Base-by-base conservation (phyloP, 768 basidiomycete species). In the Tulasnella sp. region DNA sequence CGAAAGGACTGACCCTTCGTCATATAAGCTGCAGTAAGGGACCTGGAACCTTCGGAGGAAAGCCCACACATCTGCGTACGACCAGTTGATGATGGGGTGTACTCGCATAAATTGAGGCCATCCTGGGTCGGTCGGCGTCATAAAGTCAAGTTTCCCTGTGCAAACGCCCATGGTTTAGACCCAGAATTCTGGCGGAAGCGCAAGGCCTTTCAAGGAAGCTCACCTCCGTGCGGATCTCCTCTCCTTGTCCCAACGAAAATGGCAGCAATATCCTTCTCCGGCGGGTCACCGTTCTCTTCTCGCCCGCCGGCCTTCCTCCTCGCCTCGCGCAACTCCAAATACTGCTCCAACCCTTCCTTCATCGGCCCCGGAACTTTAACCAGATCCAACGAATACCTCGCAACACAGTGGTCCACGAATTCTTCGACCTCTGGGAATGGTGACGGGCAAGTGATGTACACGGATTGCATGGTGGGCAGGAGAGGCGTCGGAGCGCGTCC, bases 51-150 rank as follows among this genome's bases (percentile, higher is more conserved):
- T 83, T 22, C 89, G 86, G 64, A 99, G 85, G 84, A 96, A 99
- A 2, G 85, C 84, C 97, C 97, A 99, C 5, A 99, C 89, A 78
- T 96, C 90, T 12, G 83, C 82, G 83, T 99, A 99, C 0, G 89
- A 86, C 97, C 97, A 99, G 81, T 98, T 91, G 76, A 99, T 93
- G 80, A 99, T 92, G 0, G 97, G 97, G 81, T 99, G 96, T 25
- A 99, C 88, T 25, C 97, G 90, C 81, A 94, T 91, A 79, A 95
- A 95, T 5, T 82, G 80, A 8, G 97, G 97, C 97, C 97, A 99
- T 74, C 87, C 91, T 0, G 88, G 84, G 83, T 99, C 97, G 5
- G 96, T 97, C 82, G 89, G 91, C 78, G 90, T 91, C 74, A 88
- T 87, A 80, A 89, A 88, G 0, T 89, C 86, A 76, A 97, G 86